A percentile compares a stretch with the other conserved stretches of the same genome.
These are phyloP conservation scores for Aspergillus bombycis DNA, from an alignment of 2,329 filamentous ascomycete species.

Conservation along the genomic window DNA sequence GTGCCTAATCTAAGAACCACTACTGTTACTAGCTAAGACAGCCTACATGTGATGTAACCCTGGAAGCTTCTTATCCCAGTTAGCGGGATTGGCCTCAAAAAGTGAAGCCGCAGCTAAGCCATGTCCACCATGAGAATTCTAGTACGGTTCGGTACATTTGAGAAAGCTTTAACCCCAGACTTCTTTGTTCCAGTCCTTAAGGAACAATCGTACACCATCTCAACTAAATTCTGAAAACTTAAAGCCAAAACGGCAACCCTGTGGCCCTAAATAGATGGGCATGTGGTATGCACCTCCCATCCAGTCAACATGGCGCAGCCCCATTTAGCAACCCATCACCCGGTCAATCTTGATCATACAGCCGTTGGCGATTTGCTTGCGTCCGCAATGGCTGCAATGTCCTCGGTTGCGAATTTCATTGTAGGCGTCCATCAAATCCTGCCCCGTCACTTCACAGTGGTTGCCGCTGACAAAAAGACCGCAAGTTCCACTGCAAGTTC, in stretches of 20 bases:
- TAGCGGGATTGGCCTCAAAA: background rate
- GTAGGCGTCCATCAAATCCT: conserved; percentile 6
- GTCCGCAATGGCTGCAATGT: conserved; percentile 7
- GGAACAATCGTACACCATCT: background rate
- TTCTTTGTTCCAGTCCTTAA: no score
- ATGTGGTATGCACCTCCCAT: background rate
- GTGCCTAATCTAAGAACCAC: background rate
- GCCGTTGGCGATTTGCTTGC: background rate
- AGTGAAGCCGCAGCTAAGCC: background rate
- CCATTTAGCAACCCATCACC: conserved; percentile 6
- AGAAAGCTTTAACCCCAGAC: no score
- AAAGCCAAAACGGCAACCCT: background rate
- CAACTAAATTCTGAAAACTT: conserved; percentile 4
- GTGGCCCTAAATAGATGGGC: conserved; percentile 3
- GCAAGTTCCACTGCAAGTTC: conserved; percentile 11
- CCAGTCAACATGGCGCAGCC: background rate
- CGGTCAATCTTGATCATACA: conserved; percentile 11
- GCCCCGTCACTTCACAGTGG: background rate
- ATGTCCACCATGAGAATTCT: background rate
- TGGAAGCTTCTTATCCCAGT: background rate
- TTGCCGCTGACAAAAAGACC: conserved; percentile 8
- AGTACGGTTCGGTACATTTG: no score
- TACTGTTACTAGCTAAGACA: background rate
- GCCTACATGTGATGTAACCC: background rate
- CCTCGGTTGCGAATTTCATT: conserved; percentile 1